Evolutionary conservation across 176 grass and related monocot species (phyloP).

Genomic region (Tillandsia fasciculata): DNA sequence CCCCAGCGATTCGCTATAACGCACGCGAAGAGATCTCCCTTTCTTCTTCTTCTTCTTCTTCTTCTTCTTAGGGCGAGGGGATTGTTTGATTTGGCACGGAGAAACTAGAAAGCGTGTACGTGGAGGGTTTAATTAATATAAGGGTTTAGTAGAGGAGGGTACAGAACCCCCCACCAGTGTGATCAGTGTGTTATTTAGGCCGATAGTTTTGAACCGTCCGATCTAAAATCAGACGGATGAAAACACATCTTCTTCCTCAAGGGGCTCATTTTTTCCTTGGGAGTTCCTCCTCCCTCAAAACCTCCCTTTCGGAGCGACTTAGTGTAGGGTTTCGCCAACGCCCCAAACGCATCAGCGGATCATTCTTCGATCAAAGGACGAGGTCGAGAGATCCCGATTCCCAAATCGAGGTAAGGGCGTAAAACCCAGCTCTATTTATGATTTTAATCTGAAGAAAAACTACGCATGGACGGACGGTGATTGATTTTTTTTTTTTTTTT

Average conservation of each 20-base stretch:
- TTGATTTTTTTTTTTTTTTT: background rate
- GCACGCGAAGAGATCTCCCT: background rate
- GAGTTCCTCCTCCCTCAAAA: background rate
- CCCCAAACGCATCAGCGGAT: background rate
- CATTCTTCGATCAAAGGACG: background rate
- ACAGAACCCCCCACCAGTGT: background rate
- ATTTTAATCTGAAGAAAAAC: background rate
- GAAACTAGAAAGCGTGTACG: background rate
- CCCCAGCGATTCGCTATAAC: background rate
- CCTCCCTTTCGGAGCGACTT: background rate
- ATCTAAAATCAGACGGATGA: background rate
- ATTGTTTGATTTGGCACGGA: too few relatives aligned
- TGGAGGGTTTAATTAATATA: background rate
- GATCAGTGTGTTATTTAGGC: background rate
- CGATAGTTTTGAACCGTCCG: background rate
- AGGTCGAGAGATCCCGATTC: background rate
- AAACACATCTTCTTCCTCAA: too few relatives aligned
- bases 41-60: background rate
- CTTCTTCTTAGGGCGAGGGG: background rate
- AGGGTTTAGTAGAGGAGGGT: background rate
- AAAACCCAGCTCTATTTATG: background rate
- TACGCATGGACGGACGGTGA: background rate
- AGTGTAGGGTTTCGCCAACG: background rate
- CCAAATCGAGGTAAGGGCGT: background rate
- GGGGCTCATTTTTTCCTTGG: too few relatives aligned